Evolutionary conservation across 73 alveolate genomes (phyloP).

Genomic region (Effrenium voratum): DNA sequence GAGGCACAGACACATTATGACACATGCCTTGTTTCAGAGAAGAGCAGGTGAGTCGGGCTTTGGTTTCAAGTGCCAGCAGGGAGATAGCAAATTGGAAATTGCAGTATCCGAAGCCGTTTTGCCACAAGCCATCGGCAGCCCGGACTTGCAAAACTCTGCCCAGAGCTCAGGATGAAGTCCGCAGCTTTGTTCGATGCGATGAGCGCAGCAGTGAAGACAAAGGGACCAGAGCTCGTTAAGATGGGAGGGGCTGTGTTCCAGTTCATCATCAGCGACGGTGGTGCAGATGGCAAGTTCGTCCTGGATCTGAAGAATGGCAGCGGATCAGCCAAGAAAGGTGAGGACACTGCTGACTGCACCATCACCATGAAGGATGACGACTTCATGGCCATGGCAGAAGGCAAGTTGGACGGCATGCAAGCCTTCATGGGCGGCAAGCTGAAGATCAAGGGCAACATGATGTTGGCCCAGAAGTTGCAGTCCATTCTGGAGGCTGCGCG

Average conservation of each 20-base stretch:
- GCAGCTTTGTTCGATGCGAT: neutral
- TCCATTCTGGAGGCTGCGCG: slow-evolving; percentile 16
- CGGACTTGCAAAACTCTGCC: too few relatives aligned
- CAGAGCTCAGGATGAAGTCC: neutral
- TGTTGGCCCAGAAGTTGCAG: slow-evolving; percentile 7
- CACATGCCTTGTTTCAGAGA: too few relatives aligned
- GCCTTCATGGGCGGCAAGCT: slow-evolving; percentile 52
- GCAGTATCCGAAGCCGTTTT: too few relatives aligned
- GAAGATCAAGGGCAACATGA: slow-evolving; percentile 51
- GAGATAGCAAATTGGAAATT: too few relatives aligned
- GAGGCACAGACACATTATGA: too few relatives aligned
- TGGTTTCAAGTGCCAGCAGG: too few relatives aligned
- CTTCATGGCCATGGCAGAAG: slow-evolving; percentile 7
- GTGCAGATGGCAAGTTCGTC: slow-evolving; percentile 1
- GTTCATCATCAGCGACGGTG: slow-evolving; percentile 9
- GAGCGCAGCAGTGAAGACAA: slow-evolving; percentile 3
- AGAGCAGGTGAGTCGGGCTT: too few relatives aligned
- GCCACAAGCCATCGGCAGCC: too few relatives aligned
- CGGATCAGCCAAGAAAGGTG: slow-evolving; percentile 12
- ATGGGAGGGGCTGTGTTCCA: neutral
- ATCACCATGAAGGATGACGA: slow-evolving; percentile 8
- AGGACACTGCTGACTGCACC: neutral
- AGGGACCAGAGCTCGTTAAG: slow-evolving; percentile 6
- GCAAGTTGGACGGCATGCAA: slow-evolving; percentile 9
- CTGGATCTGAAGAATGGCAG: slow-evolving; percentile 25